Evolutionary conservation across 177 flowering plant species (phyloP).

Genomic region (Vitis hybrid): DNA sequence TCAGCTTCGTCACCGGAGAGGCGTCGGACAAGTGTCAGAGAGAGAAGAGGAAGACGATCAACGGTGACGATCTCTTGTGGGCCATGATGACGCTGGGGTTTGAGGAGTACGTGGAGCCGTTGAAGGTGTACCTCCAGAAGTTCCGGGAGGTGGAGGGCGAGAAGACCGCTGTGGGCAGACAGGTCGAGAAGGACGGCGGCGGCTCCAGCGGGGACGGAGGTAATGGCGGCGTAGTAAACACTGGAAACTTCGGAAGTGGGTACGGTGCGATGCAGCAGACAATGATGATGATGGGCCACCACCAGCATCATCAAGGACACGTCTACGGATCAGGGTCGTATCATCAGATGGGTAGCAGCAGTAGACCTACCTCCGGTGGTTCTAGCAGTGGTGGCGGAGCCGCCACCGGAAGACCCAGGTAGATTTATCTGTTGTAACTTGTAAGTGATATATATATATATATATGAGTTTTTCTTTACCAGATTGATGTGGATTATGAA

Average conservation of each 20-base stretch:
- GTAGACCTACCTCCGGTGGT: no score
- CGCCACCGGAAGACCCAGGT: constrained; percentile 18
- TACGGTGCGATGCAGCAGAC: background rate
- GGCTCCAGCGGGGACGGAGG: background rate
- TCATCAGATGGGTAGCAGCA: background rate
- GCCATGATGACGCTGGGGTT: constrained; percentile 34
- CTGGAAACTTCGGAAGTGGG: background rate
- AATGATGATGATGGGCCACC: constrained; percentile 24
- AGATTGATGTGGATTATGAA: background rate
- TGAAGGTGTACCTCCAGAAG: constrained; percentile 28
- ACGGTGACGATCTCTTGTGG: constrained; percentile 33
- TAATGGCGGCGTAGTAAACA: constrained; percentile 3
- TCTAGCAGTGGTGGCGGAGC: constrained; percentile 10
- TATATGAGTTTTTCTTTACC: background rate
- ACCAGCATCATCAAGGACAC: constrained; percentile 1
- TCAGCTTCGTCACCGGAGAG: constrained; percentile 33
- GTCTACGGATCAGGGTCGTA: constrained; percentile 16
- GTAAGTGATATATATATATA: background rate
- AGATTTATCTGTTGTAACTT: background rate
- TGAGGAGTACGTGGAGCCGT: constrained; percentile 32
- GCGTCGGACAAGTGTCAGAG: constrained; percentile 36
- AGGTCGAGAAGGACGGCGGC: constrained; percentile 2
- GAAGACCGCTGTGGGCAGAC: constrained; percentile 10
- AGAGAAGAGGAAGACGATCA: constrained; percentile 37
- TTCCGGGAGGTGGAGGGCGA: constrained; percentile 33